phyloP scores from a whole-genome alignment of 306 rosid genomes.

The Cyamopsis tetragonoloba region DNA sequence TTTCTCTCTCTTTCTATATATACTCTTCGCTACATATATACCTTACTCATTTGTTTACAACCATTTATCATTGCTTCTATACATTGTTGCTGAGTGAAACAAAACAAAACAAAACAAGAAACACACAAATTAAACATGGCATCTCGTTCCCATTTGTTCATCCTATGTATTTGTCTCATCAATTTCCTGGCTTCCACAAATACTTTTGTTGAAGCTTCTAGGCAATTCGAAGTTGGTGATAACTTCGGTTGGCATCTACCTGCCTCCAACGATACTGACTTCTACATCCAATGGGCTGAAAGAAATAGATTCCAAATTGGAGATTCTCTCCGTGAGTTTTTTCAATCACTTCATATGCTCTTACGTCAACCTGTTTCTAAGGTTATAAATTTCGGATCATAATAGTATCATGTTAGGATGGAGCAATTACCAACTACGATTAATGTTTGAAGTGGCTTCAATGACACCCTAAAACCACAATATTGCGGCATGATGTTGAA shows the following conservation, averaged over 20 bases:
- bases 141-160: constrained; percentile 8
- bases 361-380: too few species aligned
- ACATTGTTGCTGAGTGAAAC: background rate
- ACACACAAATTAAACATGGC: too few species aligned
- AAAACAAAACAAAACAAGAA: background rate
- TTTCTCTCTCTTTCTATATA: background rate
- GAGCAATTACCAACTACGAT: too few species aligned
- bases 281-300: constrained; percentile 66
- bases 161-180: constrained; percentile 19
- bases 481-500: too few species aligned
- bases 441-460: too few species aligned
- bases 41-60: background rate
- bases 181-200: constrained; percentile 21
- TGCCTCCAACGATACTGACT: constrained; percentile 20
- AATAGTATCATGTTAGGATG: too few species aligned
- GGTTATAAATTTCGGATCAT: too few species aligned
- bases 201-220: constrained; percentile 32
- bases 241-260: constrained; percentile 68
- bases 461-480: too few species aligned
- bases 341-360: background rate
- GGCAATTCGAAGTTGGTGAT: constrained; percentile 67
- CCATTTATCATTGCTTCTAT: background rate
- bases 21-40: background rate
- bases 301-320: constrained; percentile 65
- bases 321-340: constrained; percentile 64